Base-by-base conservation (phyloP, 1,284 basidiomycete species). In the Pyrrhoderma noxium region DNA sequence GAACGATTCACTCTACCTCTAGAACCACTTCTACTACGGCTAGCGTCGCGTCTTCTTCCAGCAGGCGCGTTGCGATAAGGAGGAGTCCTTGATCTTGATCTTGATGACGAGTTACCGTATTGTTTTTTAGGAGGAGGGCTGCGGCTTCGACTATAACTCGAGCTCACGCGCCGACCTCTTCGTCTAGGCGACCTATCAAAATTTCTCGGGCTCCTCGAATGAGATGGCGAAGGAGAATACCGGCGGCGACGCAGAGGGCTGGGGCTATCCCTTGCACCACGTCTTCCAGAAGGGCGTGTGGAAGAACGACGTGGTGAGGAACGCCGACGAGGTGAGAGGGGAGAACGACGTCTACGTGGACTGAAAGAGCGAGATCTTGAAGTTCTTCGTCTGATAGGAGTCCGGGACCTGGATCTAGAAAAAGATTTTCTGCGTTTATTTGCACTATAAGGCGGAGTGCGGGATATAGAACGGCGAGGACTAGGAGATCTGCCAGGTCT, bases 281-380 rank as follows among this genome's bases (percentile, higher is more conserved):
- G 59, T 34, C 52, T 31, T 11, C 27, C 27, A 11, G 27, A 31
- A 11, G 5, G 11, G 27, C 27, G 45, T n/a, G 63, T 62, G 34
- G 61, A 65, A 1, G 64, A 65, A 1, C 68, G 61, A 21, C 66
- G 64, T 0, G 70, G 70, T 14, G 79, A 77, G 8, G 71, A 56
- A 45, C 79, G 73, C 37, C 77, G 69, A 5, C 79, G 72, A 2
- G 72, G 64, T 25, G 79, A 80, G 1, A 75, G 74, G 3, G 71
- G 74, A 2, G 77, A 76, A 47, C 76, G 70, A 34, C 78, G 71
- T 19, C 72, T 70, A 14, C 49, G 50, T 22, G 72, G 72, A 39
- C 47, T 50, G 36, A 45, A 50, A 18, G 49, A 51, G 11, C 47
- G 47, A 45, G 72, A 68, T 18, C 63, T 69, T 16, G 69, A 67